phyloP scores from a whole-genome alignment of 2,329 filamentous ascomycete genomes.

The Claviceps capensis region DNA sequence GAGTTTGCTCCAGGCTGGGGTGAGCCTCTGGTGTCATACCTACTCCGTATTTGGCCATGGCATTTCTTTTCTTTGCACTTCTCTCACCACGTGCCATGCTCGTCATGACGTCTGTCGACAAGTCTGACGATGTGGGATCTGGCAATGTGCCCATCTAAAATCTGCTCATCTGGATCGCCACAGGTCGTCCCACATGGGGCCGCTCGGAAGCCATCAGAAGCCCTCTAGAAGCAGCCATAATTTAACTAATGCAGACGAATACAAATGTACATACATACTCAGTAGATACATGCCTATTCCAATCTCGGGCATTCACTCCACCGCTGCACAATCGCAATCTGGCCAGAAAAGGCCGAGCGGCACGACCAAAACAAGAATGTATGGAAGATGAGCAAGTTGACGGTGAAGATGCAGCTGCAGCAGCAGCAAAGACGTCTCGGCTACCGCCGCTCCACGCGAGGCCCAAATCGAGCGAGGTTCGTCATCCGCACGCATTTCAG shows the following conservation, averaged over 20 bases:
- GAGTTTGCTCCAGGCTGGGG: neutral
- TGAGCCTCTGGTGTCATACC: neutral
- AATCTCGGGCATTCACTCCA: too few species aligned
- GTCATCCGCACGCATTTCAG: constrained; percentile 1
- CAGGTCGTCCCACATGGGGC: constrained; percentile 2
- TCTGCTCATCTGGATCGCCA: constrained; percentile 1
- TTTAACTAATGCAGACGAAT: too few species aligned
- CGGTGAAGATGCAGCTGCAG: neutral
- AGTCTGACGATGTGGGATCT: constrained; percentile 1
- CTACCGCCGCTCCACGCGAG: neutral
- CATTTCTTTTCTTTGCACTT: constrained; percentile 1
- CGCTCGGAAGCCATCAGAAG: constrained; percentile 5
- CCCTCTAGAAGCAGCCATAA: constrained; percentile 3
- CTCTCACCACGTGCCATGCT: constrained; percentile 1
- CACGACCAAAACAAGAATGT: neutral
- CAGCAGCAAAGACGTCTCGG: neutral
- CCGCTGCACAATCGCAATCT: too few species aligned
- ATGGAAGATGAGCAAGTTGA: neutral
- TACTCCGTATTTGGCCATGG: neutral
- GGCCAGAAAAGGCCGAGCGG: neutral
- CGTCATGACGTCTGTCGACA: constrained; percentile 3
- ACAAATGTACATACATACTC: too few species aligned
- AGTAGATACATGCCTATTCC: too few species aligned
- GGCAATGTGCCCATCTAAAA: constrained; percentile 6
- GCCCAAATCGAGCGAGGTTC: constrained; percentile 1